Percentiles rank a stretch among this genome's conserved stretches.
phyloP scores from a whole-genome alignment of 208 protist species.

The Zelonia costaricensis region DNA sequence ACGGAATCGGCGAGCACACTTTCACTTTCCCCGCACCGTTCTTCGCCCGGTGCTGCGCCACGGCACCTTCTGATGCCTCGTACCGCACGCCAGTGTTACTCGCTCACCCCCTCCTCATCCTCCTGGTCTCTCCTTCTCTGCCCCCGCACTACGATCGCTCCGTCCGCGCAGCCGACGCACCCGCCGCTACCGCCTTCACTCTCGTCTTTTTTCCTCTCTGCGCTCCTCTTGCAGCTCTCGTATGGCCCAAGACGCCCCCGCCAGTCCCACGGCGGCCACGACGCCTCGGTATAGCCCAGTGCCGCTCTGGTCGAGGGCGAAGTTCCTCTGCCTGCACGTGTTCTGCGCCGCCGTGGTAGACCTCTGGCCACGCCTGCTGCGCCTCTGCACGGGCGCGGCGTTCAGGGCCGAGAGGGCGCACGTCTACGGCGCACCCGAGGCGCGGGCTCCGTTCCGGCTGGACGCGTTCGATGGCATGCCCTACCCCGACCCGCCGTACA shows the following conservation, averaged over 20 bases:
- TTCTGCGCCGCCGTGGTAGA: constrained; percentile 17
- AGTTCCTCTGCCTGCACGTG: constrained; percentile 31
- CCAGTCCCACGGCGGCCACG: too few relatives aligned
- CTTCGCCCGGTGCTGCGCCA: too few relatives aligned
- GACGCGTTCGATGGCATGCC: constrained; percentile 15
- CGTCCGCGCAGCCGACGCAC: too few relatives aligned
- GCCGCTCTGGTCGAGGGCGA: constrained; percentile 20
- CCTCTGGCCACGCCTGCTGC: constrained; percentile 7
- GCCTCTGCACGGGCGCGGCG: constrained; percentile 1
- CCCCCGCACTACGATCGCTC: not conserved
- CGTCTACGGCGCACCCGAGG: constrained; percentile 7
- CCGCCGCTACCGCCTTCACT: too few relatives aligned
- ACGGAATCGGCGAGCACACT: too few relatives aligned
- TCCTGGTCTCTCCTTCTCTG: not conserved
- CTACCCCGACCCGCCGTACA: constrained; percentile 56
- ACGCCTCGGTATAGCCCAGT: too few relatives aligned
- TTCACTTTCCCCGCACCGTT: too few relatives aligned
- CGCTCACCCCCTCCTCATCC: not conserved
- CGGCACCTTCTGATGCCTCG: too few relatives aligned
- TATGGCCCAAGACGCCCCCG: not conserved
- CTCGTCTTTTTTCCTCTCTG: too few relatives aligned
- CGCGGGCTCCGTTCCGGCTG: constrained; percentile 31
- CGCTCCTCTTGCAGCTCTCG: too few relatives aligned
- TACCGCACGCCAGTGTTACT: too few relatives aligned
- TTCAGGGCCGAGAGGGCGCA: not conserved